Evolutionary conservation across 176 grass and related monocot genomes (phyloP), one percentile per base, ranked within the genome.

Genomic region (Phoenix dactylifera): DNA sequence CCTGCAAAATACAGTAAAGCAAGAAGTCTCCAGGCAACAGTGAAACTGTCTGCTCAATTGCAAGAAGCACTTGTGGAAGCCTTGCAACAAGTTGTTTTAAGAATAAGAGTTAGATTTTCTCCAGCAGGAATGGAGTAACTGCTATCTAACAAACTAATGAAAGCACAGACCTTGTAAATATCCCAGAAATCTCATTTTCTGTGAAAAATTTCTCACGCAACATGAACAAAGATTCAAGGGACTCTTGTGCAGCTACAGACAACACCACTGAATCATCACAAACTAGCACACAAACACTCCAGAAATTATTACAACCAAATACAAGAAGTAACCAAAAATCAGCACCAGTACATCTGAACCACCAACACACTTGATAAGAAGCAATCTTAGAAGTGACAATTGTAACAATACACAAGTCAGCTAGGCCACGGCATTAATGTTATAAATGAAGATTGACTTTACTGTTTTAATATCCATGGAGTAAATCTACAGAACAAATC

Each of bases 1-100:
- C 92, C 92, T 59, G 92, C 83, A 75, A 79, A 88, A 84, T 81
- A 96, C 29, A 77, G 78, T 72, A 96, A 76, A 74, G 83, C 81
- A 60, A 90, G 68, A 44, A 96, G 54, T 82, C 72, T 96, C 69
- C 75, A 79, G 59, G 87, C 86, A 88, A 85, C 66, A 96, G 66
- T 2, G 87, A 80, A 69, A 54, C 72, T 70, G 26, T 78, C 67
- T 90, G 86, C 16, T 96, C 92, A 55, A 75, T 82, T 61, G 86
- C 92, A 69, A 90, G 83, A 66, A 96, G 54, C 63, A 88, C 65
- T 68, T 74, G 81, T 16, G 83, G 92, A 60, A 96, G 65, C 58
- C 73, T 83, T 54, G 90, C 80, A 52, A 88, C 57, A 96, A 20
- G 58, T 86, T 96, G 66, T 51, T 78, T 20, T n/a, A n/a, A n/a